These are phyloP conservation scores for Myxozyma lipomycoides DNA, from an alignment of 805 yeast genomes.

Conservation along the genomic window DNA sequence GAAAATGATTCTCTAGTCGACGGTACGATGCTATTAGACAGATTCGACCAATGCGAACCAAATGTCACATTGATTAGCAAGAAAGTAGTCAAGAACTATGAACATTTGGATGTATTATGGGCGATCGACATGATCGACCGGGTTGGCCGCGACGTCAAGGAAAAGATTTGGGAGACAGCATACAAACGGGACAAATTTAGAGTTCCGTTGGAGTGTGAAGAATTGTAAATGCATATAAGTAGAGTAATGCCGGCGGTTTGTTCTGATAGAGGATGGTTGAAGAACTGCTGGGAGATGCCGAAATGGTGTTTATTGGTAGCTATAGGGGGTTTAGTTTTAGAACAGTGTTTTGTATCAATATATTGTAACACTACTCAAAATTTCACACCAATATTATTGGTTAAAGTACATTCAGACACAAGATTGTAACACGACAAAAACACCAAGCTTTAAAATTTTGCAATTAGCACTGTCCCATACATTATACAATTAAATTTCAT, in stretches of 20 bases:
- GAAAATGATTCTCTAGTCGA: slow-evolving; percentile 73
- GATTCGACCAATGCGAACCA: slow-evolving; percentile 59
- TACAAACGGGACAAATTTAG: slow-evolving; percentile 11
- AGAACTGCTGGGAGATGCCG: too few relatives aligned
- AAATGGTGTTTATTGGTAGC: too few relatives aligned
- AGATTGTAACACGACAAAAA: too few relatives aligned
- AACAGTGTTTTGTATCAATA: too few relatives aligned
- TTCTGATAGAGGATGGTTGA: too few relatives aligned
- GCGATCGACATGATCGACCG: slow-evolving; percentile 67
- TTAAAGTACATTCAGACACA: too few relatives aligned
- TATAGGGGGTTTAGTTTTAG: too few relatives aligned
- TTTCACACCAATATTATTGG: background rate
- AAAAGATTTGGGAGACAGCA: slow-evolving; percentile 33
- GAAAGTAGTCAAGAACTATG: slow-evolving; percentile 55
- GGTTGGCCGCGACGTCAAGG: slow-evolving; percentile 50
- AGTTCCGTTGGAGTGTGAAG: slow-evolving; percentile 23
- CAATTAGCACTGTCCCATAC: too few relatives aligned
- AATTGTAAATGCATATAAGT: slow-evolving; percentile 3
- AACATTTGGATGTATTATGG: slow-evolving; percentile 92
- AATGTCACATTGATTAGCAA: slow-evolving; percentile 41
- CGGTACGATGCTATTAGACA: slow-evolving; percentile 61
- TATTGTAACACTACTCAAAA: too few relatives aligned
- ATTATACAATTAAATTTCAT: too few relatives aligned
- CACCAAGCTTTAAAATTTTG: too few relatives aligned
- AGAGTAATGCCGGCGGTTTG: too few relatives aligned